Evolutionary conservation across 176 grass and related monocot genomes (phyloP).

Genomic region (Oryza rufipogon): DNA sequence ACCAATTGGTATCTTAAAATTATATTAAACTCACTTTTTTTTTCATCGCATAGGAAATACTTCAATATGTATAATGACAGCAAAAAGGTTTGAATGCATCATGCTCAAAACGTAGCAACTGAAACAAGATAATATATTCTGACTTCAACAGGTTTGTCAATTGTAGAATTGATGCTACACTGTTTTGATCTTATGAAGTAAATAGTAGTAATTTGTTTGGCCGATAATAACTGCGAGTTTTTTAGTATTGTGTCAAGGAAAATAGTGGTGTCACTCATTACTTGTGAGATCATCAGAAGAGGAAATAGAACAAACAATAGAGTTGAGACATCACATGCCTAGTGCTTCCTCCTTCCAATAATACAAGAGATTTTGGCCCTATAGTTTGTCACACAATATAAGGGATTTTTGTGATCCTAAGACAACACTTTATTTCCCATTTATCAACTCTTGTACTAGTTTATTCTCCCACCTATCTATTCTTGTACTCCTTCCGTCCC

Average conservation of each 20-base stretch:
- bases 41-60: not conserved
- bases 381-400: too few relatives aligned
- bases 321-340: not conserved
- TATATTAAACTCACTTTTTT: not conserved
- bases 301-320: not conserved
- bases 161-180: not conserved
- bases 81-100: not conserved
- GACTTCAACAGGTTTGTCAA: not conserved
- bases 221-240: not conserved
- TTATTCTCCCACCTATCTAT: too few relatives aligned
- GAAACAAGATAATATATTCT: not conserved
- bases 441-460: too few relatives aligned
- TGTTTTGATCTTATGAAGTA: not conserved
- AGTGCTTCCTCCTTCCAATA: not conserved
- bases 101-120: not conserved
- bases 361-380: too few relatives aligned
- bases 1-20: not conserved
- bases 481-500: too few relatives aligned
- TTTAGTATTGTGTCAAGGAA: not conserved
- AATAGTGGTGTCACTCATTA: not conserved
- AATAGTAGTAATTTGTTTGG: not conserved
- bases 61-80: not conserved
- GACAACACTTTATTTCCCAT: too few relatives aligned
- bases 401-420: too few relatives aligned
- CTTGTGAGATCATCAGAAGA: not conserved